Conservation (phyloP, 2,329 filamentous ascomycete species). For the Sclerotinia glacialis region DNA sequence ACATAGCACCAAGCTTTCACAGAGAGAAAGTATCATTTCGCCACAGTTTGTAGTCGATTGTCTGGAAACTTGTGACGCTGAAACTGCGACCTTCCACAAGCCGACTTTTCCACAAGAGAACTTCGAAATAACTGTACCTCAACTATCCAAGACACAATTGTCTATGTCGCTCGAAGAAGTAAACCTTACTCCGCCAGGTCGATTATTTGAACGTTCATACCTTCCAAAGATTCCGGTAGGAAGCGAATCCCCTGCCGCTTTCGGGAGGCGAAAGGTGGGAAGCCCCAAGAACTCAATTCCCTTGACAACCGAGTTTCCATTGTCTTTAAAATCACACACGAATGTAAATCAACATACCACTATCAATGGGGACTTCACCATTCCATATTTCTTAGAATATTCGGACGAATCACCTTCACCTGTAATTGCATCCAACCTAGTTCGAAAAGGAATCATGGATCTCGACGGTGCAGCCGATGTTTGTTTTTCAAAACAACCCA, state of each 20-base stretch:
- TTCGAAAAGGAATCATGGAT: not conserved
- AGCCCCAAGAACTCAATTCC: not conserved
- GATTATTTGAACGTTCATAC: conserved; percentile 12
- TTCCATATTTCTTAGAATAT: not conserved
- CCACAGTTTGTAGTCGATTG: not conserved
- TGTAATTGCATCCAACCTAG: not conserved
- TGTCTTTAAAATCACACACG: not conserved
- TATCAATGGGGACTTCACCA: not conserved
- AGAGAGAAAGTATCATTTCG: not conserved
- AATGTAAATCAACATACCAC: not conserved
- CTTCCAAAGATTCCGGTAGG: not conserved
- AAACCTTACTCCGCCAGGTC: not conserved
- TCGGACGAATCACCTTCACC: not conserved
- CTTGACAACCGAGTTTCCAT: not conserved
- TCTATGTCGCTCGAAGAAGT: not conserved
- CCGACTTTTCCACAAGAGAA: not conserved
- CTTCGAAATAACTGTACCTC: not conserved
- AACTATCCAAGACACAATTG: not conserved
- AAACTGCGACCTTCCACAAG: not conserved
- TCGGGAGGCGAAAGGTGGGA: not conserved
- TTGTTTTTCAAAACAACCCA: conserved; percentile 12
- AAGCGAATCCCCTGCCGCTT: not conserved
- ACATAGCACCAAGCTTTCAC: not conserved
- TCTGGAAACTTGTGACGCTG: not conserved
- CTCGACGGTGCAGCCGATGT: conserved; percentile 17